Base-by-base conservation (phyloP, 805 yeast species). In the Teunomyces pallodes region DNA sequence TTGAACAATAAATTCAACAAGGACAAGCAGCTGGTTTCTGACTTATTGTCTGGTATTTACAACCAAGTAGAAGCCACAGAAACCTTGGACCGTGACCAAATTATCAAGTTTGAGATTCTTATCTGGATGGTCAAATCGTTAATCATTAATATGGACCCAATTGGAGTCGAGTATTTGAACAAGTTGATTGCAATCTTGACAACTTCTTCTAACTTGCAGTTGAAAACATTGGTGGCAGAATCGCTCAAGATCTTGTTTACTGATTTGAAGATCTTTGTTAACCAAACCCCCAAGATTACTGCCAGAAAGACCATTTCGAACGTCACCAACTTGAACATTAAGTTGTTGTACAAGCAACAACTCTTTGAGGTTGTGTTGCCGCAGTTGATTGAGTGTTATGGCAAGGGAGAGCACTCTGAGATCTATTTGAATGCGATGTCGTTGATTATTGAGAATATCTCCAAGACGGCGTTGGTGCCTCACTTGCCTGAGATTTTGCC, bases 71-170 rank as follows among this genome's bases (percentile, higher is more conserved):
- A 31, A 13, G 16, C 5, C 17, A 36, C 27, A 9, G 46, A 40
- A 10, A 33, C 26, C 12, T 40, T 33, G 9, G 17, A 31, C 9
- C 26, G 29, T 5, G 40, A 36, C 1, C 52, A 55, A 8, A 20
- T 48, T 2, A 40, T 43, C 9, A 43, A 54, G 5, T 62, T 87
- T 36, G 96, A 89, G 60, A 60, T 76, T 0, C 62, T 75, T 9
- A 69, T 84, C 2, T 90, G 96, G 96, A 64, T 84, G 5, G 68
- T 83, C 16, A 90, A 89, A 62, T 91, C 87, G 0, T 70, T 87
- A 43, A 59, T 87, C 0, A 60, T 88, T 62, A 81, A 78, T 55
- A 78, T 78, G 52, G 85, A 84, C 49, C 51, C 54, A 3, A 39
- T 47, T 4, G 76, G 76, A 2, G 38, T 62, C 12, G 47, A 49